phyloP scores from a whole-genome alignment of 176 grass and related monocot genomes.

The barley (Hordeum vulgare) region MorexV3_pseudomolecules_assembly NC_058522.1:281435981-281436480 shows the following conservation, averaged over 20 bases:
- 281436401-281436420: neutral
- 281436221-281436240: neutral
- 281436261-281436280: neutral
- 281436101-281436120: no score
- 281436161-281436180: no score
- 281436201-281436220: no score
- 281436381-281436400: slow-evolving; percentile 25
- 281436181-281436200: no score
- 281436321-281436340: slow-evolving; percentile 1
- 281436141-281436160: no score
- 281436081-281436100: no score
- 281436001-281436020: no score
- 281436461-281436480: neutral
- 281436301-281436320: slow-evolving; percentile 5
- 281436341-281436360: slow-evolving; percentile 21
- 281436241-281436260: neutral
- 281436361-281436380: slow-evolving; percentile 22
- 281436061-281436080: no score
- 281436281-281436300: neutral
- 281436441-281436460: neutral
- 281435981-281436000: no score
- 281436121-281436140: no score
- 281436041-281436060: no score
- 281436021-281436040: no score
- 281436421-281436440: neutral